Conservation (phyloP, 192 early-diverging fungal genomes). For the Linnemannia hyalina region DNA sequence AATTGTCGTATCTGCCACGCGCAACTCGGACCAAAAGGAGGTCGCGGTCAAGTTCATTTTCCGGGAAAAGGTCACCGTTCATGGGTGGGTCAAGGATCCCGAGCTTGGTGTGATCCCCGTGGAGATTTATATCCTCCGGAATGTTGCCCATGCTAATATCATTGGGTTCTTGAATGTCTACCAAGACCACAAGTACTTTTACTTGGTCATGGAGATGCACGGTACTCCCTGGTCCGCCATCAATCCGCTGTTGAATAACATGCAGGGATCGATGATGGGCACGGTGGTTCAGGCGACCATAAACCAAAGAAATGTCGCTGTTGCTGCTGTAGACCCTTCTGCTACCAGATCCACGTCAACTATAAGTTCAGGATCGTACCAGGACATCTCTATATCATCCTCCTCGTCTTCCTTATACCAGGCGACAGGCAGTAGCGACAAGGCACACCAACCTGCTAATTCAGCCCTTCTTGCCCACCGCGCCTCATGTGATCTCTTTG, state of each 20-base stretch:
- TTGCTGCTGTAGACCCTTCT: background rate
- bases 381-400: conserved; percentile 27
- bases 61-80: conserved; percentile 63
- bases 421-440: conserved; percentile 13
- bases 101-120: conserved; percentile 63
- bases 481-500: conserved; percentile 78
- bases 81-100: conserved; percentile 61
- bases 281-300: conserved; percentile 44
- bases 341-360: conserved; percentile 23
- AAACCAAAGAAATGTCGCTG: conserved; percentile 11
- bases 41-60: conserved; percentile 85
- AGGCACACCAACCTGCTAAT: conserved; percentile 17
- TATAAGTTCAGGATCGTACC: conserved; percentile 28
- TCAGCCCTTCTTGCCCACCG: conserved; percentile 60
- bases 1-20: conserved; percentile 71
- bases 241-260: conserved; percentile 43
- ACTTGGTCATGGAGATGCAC: conserved; percentile 71
- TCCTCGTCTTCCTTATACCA: conserved; percentile 40
- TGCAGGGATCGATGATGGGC: conserved; percentile 23
- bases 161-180: conserved; percentile 69
- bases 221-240: conserved; percentile 64
- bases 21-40: conserved; percentile 63
- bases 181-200: conserved; percentile 62
- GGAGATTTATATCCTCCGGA: conserved; percentile 66
- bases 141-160: conserved; percentile 73